Percentiles rank a stretch among this genome's conserved stretches.
Evolutionary conservation across 1,139 yeast species (phyloP).

Genomic region (Geotrichum phurueaensis): DNA sequence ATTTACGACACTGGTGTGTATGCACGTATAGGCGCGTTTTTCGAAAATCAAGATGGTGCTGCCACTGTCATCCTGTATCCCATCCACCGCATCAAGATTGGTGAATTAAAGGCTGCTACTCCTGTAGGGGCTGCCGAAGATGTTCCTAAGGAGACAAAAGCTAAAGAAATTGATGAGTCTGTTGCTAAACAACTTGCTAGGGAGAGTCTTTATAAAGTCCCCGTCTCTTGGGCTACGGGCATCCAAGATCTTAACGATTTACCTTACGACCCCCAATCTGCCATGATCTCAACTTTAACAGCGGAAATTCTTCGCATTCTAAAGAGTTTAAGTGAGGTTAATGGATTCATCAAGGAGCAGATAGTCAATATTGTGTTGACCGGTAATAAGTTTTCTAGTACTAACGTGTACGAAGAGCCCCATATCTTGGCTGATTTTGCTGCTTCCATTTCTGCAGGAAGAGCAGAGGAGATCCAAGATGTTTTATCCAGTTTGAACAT

Average conservation of each 20-base stretch:
- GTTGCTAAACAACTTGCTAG: slow-evolving; percentile 9
- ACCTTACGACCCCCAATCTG: slow-evolving; percentile 66
- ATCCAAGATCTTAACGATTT: slow-evolving; percentile 61
- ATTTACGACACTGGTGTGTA: slow-evolving; percentile 77
- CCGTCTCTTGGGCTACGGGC: slow-evolving; percentile 42
- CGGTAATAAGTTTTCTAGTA: slow-evolving; percentile 30
- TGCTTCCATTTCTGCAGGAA: slow-evolving; percentile 69
- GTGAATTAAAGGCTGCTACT: slow-evolving; percentile 42
- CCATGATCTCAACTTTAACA: slow-evolving; percentile 68
- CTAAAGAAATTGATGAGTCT: neutral
- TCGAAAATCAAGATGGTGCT: slow-evolving; percentile 42
- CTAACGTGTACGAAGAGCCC: slow-evolving; percentile 70
- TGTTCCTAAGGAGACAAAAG: neutral
- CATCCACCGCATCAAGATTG: slow-evolving; percentile 69
- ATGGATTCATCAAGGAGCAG: slow-evolving; percentile 59
- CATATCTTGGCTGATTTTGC: slow-evolving; percentile 71
- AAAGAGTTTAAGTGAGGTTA: slow-evolving; percentile 54
- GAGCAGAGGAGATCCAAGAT: slow-evolving; percentile 56
- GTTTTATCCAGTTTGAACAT: slow-evolving; percentile 69
- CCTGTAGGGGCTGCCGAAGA: slow-evolving; percentile 10
- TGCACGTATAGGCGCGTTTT: slow-evolving; percentile 53
- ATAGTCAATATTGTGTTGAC: slow-evolving; percentile 46
- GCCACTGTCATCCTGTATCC: slow-evolving; percentile 55
- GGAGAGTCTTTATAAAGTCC: slow-evolving; percentile 44
- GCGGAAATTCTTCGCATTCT: slow-evolving; percentile 60